A percentile compares a stretch with the other conserved stretches of the same genome.
Evolutionary conservation across 495 filamentous ascomycete species (phyloP).

Genomic region (Xylaria castorea): DNA sequence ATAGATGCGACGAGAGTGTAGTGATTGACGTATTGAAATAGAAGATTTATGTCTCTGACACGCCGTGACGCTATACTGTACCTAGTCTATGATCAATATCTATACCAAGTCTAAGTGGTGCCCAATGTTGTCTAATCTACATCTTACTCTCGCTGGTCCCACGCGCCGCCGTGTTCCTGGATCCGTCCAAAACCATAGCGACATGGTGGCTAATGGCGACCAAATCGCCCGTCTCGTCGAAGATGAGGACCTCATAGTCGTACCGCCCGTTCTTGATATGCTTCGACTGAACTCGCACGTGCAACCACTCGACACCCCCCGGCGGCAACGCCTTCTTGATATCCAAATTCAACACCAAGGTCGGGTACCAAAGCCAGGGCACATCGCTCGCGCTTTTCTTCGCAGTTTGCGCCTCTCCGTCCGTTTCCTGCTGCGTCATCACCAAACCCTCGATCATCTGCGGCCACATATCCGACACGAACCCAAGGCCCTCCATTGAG

Average conservation of each 20-base stretch:
- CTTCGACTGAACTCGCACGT: conserved; percentile 61
- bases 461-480: conserved; percentile 65
- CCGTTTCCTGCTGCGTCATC: conserved; percentile 14
- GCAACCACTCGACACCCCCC: conserved; percentile 70
- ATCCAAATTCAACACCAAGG: conserved; percentile 69
- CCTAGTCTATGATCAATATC: background rate
- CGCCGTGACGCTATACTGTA: background rate
- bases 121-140: background rate
- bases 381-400: conserved; percentile 38
- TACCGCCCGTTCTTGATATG: conserved; percentile 64
- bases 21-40: background rate
- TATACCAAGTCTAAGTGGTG: background rate
- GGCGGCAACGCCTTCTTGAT: conserved; percentile 67
- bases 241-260: conserved; percentile 65
- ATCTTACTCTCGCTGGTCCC: conserved; percentile 33
- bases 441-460: conserved; percentile 31
- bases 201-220: conserved; percentile 69
- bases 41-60: background rate
- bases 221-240: conserved; percentile 62
- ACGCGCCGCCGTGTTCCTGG: conserved; percentile 58
- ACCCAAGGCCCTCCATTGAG: conserved; percentile 63
- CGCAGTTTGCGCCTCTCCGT: background rate
- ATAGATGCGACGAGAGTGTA: background rate
- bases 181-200: conserved; percentile 60
- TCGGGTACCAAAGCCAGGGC: conserved; percentile 72